phyloP scores from a whole-genome alignment of 495 filamentous ascomycete species.

The Pyrenula massariospora region DNA sequence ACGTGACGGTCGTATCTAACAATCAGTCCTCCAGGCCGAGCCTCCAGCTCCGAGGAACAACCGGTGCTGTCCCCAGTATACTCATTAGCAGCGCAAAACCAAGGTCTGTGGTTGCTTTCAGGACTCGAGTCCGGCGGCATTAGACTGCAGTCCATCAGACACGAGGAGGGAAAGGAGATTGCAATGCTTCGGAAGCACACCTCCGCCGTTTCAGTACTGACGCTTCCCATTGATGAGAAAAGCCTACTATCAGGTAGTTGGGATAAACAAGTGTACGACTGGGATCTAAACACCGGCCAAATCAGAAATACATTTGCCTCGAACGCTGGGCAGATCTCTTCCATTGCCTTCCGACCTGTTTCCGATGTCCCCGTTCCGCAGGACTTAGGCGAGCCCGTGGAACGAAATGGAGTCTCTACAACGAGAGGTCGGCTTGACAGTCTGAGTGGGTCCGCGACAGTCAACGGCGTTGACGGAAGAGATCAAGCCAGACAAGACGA shows the following conservation, averaged over 20 bases:
- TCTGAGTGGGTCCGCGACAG: slow-evolving; percentile 19
- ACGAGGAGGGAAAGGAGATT: slow-evolving; percentile 88
- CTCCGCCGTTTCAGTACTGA: slow-evolving; percentile 83
- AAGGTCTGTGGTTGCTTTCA: slow-evolving; percentile 82
- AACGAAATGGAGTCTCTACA: slow-evolving; percentile 55
- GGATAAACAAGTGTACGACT: slow-evolving; percentile 89
- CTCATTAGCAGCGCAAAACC: slow-evolving; percentile 78
- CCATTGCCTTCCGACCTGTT: slow-evolving; percentile 74
- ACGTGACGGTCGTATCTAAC: too few species aligned
- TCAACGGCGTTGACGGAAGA: slow-evolving; percentile 33
- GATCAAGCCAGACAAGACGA: slow-evolving; percentile 24
- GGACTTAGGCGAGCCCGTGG: slow-evolving; percentile 46
- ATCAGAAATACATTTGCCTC: slow-evolving; percentile 61
- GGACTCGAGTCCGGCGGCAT: slow-evolving; percentile 86
- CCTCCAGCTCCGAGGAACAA: slow-evolving; percentile 28
- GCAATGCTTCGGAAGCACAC: slow-evolving; percentile 70
- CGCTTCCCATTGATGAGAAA: slow-evolving; percentile 71
- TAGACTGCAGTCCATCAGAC: slow-evolving; percentile 86
- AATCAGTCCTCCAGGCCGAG: slow-evolving; percentile 9
- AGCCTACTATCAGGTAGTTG: slow-evolving; percentile 88
- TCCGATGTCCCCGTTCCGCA: slow-evolving; percentile 63
- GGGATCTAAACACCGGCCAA: slow-evolving; percentile 87
- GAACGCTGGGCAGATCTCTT: slow-evolving; percentile 72
- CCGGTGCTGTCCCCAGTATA: slow-evolving; percentile 73
- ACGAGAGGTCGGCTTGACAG: slow-evolving; percentile 44